Evolutionary conservation across 1,284 basidiomycete genomes (phyloP).

Genomic region (Inonotus obliquus): DNA sequence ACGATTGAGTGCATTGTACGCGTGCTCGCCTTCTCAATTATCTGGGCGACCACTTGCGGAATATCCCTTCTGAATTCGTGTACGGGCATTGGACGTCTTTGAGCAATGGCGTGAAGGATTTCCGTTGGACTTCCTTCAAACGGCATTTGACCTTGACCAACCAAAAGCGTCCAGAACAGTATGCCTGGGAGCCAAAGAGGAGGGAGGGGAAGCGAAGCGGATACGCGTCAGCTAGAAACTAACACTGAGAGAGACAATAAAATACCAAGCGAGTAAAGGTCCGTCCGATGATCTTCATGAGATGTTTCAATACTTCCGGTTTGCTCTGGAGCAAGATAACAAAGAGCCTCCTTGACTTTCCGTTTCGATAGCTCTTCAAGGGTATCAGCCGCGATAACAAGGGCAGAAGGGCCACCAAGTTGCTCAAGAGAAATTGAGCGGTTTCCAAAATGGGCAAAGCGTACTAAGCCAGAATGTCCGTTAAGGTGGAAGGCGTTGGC

Average conservation of each 20-base stretch:
- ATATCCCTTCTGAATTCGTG: slow-evolving; percentile 70
- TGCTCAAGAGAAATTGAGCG: slow-evolving; percentile 66
- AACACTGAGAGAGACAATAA: slow-evolving; percentile 26
- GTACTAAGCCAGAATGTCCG: slow-evolving; percentile 59
- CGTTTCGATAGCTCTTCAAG: slow-evolving; percentile 58
- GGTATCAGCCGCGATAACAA: slow-evolving; percentile 51
- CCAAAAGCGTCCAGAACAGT: slow-evolving; percentile 59
- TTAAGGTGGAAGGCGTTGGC: slow-evolving; percentile 72
- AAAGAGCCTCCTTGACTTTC: slow-evolving; percentile 67
- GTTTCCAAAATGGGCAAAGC: slow-evolving; percentile 71
- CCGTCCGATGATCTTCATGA: slow-evolving; percentile 64
- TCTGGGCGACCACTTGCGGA: slow-evolving; percentile 62
- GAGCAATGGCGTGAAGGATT: slow-evolving; percentile 61
- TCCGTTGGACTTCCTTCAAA: slow-evolving; percentile 68
- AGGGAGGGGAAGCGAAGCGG: neutral
- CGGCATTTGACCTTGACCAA: slow-evolving; percentile 62
- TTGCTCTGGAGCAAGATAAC: slow-evolving; percentile 70
- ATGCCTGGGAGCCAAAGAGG: neutral
- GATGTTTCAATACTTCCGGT: slow-evolving; percentile 66
- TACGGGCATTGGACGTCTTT: slow-evolving; percentile 65
- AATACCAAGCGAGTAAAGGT: slow-evolving; percentile 65
- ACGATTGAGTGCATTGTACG: neutral
- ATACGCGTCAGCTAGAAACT: neutral
- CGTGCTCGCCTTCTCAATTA: slow-evolving; percentile 55
- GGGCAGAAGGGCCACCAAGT: slow-evolving; percentile 61